Evolutionary conservation across 306 rosid species (phyloP), one percentile per base, ranked within the genome.

Genomic region (Arachis hypogaea): DNA sequence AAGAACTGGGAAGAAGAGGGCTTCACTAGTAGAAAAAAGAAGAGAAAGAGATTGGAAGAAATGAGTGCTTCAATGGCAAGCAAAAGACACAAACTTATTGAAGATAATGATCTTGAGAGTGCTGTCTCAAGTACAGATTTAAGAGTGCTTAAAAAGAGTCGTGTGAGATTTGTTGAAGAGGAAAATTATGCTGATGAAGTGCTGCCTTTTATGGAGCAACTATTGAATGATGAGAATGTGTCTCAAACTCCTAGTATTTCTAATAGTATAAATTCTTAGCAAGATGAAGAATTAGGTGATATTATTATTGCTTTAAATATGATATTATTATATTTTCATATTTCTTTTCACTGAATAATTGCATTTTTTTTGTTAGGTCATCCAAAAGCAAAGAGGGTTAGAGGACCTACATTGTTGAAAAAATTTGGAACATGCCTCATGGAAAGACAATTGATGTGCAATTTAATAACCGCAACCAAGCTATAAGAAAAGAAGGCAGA

Each of bases 401-500:
- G n/a, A 30, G 59, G 72, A 7, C 59, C 43, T 29, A 49, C 59
- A 0, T 30, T 49, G 8, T 30, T 49, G 8, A 50, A 30, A 59
- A 49, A 11, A 46, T 45, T 28, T 46, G 43, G 43, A 46, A 10
- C 47, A 46, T 66, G 43, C n/a, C 57, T 22, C 11, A 0, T 5
- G 49, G 50, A 6, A 62, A 62, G 67, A 62, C 30, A 41, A 40
- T 62, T 62, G 30, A 28, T 66, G 57, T 66, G 6, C 41, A 11
- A 66, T 46, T 66, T 18, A 66, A 66, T 28, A 11, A 3, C 0
- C 12, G 46, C 14, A 49, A 30, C n/a, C 59, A 67, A 67, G 59
- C 59, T 0, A 12, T 67, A 50, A 45, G 59, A 67, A 67, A 66
- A 10, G 59, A 67, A 5, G 72, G 59, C 36, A 3, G 71, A 40